Base-by-base conservation (phyloP, 495 filamentous ascomycete genomes). In the Talaromyces wortmannii region DNA sequence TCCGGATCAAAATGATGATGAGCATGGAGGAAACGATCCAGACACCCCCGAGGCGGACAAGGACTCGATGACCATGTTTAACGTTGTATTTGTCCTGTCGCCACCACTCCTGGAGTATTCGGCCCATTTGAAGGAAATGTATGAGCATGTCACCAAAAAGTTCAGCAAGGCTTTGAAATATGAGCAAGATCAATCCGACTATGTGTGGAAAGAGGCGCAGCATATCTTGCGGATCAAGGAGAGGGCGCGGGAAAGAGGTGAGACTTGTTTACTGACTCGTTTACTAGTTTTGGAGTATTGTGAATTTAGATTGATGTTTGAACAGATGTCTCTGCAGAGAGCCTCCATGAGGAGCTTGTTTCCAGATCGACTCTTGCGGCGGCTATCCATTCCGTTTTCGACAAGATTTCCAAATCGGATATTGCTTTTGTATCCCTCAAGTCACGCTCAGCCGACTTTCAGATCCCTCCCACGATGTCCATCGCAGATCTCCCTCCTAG, bases 41-140 rank as follows among this genome's bases (percentile, higher is more conserved):
- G 52, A 45, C 42, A 46, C 30, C 23, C 30, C 52, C 6, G 80
- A 82, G 52, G 65, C 83, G 57, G 81, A 86, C 50, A 75, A 69
- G 53, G 77, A 77, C 50, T 70, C 76, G 45, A 92, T 98, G 88
- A 91, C 83, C 18, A 96, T 97, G 91, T 98, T 98, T 67, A 91
- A 97, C 71, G 82, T 97, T 33, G 90, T 96, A 12, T 97, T 97
- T 70, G 88, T 96, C 33, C 71, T 96, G 48, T 85, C 89, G 62
- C 86, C 89, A 3, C 87, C 88, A 40, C 78, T 85, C 48, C 70
- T 89, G 44, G 89, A 95, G 66, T 86, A 86, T 60, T 85, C 86
- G 47, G 73, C 84, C 49, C 77, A 90, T 17, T 78, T 91, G 47
- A 79, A 84, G 53, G 84, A 92, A 50, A 85, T 97, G 64, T 95